A percentile compares a stretch with the other conserved stretches of the same genome.
phyloP scores from a whole-genome alignment of 306 rosid species.

The Parietaria judaica region DNA sequence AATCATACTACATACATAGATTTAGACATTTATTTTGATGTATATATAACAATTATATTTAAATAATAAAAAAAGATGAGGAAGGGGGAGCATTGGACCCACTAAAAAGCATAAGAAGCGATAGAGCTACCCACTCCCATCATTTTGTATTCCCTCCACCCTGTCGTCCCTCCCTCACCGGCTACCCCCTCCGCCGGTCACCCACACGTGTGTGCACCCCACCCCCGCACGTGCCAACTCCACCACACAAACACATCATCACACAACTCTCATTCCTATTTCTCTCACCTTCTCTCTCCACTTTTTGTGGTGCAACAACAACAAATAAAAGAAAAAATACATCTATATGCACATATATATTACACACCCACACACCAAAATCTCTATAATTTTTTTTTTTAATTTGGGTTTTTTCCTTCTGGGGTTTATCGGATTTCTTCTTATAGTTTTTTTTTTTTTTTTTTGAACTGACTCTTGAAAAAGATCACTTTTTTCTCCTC shows the following conservation, averaged over 20 bases:
- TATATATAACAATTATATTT: too few species aligned
- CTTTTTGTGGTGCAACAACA: conserved; percentile 59
- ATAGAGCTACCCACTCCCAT: conserved; percentile 44
- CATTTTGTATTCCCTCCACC: conserved; percentile 62
- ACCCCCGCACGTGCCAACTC: conserved; percentile 31
- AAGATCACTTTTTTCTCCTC: conserved; percentile 8
- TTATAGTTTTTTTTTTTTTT: background rate
- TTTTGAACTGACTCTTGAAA: conserved; percentile 10
- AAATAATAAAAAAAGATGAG: too few species aligned
- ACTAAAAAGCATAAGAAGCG: conserved; percentile 28
- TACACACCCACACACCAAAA: background rate
- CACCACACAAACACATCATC: background rate
- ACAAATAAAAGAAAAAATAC: conserved; percentile 52
- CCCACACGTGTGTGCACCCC: conserved; percentile 27
- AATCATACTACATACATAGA: too few species aligned
- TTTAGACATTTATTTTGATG: too few species aligned
- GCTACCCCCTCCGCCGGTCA: conserved; percentile 33
- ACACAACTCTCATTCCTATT: background rate
- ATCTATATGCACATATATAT: conserved; percentile 4
- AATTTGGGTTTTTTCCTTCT: conserved; percentile 4
- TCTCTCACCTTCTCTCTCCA: conserved; percentile 20
- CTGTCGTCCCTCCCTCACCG: conserved; percentile 52
- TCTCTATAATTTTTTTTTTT: background rate
- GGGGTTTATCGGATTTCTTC: conserved; percentile 1
- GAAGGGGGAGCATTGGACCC: too few species aligned